phyloP scores from a whole-genome alignment of 2,329 filamentous ascomycete genomes.

The Ascochyta viciae-villosae region DNA sequence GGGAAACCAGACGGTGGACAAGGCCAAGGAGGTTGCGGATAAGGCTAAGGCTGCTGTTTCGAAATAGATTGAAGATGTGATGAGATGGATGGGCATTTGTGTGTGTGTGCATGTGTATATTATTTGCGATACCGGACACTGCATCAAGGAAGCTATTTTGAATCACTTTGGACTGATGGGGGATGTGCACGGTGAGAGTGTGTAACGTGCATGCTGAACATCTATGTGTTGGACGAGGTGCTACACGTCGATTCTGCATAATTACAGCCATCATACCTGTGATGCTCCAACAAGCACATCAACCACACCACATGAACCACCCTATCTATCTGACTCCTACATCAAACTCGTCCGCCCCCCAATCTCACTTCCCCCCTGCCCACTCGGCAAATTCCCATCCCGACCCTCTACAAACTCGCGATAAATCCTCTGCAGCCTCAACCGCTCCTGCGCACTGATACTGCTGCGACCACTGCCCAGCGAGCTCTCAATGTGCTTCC shows the following conservation, averaged over 20 bases:
- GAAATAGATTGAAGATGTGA: background rate
- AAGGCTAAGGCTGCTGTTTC: background rate
- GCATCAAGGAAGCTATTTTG: background rate
- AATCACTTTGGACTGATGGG: background rate
- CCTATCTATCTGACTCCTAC: constrained; percentile 55
- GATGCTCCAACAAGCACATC: no score
- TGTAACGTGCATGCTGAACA: no score
- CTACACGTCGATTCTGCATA: no score
- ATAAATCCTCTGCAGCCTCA: constrained; percentile 81
- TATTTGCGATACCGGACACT: background rate
- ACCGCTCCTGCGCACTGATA: constrained; percentile 80
- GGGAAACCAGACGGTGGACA: constrained; percentile 6
- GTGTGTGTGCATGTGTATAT: background rate
- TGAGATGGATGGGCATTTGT: no score
- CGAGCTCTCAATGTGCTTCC: constrained; percentile 82
- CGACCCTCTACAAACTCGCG: constrained; percentile 89
- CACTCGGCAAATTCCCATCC: constrained; percentile 94
- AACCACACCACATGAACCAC: no score
- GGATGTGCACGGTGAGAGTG: no score
- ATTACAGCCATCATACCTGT: no score
- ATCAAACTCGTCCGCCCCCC: constrained; percentile 93
- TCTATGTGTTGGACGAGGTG: no score
- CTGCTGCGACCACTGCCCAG: constrained; percentile 80
- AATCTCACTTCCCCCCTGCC: constrained; percentile 89
- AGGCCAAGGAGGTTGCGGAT: constrained; percentile 10